Percentiles rank a stretch among this genome's conserved stretches.
Evolutionary conservation across 2,329 filamentous ascomycete genomes (phyloP).

Genomic region (Fusarium sterilihyphosum): DNA sequence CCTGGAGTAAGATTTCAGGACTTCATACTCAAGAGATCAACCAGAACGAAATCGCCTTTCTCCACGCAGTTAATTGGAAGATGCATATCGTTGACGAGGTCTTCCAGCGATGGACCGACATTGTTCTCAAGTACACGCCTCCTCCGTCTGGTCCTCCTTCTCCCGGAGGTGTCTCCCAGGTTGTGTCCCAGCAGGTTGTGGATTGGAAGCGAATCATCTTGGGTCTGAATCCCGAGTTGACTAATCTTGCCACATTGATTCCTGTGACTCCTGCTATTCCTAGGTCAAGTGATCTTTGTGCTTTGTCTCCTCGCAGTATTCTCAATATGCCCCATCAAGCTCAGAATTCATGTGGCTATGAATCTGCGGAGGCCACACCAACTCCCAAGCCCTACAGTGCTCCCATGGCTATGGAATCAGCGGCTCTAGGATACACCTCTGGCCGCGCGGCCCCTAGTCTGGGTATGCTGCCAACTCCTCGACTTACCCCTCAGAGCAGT

Average conservation of each 20-base stretch:
- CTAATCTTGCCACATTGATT: slow-evolving; percentile 66
- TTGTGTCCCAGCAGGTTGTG: slow-evolving; percentile 57
- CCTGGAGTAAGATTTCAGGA: slow-evolving; percentile 99
- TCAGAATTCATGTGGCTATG: slow-evolving; percentile 46
- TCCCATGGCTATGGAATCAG: slow-evolving; percentile 60
- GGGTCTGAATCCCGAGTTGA: slow-evolving; percentile 64
- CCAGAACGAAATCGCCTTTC: slow-evolving; percentile 92
- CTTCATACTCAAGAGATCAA: slow-evolving; percentile 94
- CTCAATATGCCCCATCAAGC: slow-evolving; percentile 56
- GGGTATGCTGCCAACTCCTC: slow-evolving; percentile 67
- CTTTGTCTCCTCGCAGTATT: slow-evolving; percentile 55
- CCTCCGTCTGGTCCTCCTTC: slow-evolving; percentile 67
- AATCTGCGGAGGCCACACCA: slow-evolving; percentile 52
- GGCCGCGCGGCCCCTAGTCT: slow-evolving; percentile 62
- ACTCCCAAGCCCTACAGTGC: slow-evolving; percentile 54
- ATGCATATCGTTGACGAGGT: slow-evolving; percentile 90
- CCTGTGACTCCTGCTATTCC: slow-evolving; percentile 45
- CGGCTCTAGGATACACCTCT: slow-evolving; percentile 55
- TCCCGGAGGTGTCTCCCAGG: slow-evolving; percentile 57
- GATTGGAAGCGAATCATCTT: slow-evolving; percentile 70
- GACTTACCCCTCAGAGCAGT: slow-evolving; percentile 65
- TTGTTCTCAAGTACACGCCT: slow-evolving; percentile 86
- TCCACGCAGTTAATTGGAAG: slow-evolving; percentile 91
- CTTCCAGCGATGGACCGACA: slow-evolving; percentile 93
- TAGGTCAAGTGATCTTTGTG: slow-evolving; percentile 49